Base-by-base conservation (phyloP, 1,284 basidiomycete genomes). In the Schizophyllum commune region DNA sequence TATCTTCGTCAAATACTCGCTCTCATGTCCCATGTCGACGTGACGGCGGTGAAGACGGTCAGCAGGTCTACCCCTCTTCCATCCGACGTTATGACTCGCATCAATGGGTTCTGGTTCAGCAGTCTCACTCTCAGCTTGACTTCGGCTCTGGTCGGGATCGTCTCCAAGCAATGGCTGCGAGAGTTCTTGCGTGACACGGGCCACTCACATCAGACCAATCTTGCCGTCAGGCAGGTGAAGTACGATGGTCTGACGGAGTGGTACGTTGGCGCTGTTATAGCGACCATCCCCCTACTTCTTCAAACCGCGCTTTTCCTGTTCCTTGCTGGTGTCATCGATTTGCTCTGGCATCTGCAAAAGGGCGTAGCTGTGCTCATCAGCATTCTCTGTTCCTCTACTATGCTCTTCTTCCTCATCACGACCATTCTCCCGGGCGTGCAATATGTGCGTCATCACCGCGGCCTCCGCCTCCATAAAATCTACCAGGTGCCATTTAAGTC, bases 101-200 rank as follows among this genome's bases (percentile, higher is more conserved):
- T 27, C 27, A 27, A 52, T 7, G 20, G 3, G 61, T 21, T 60
- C 52, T 72, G 70, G 70, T 70, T 71, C 57, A 59, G 62, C 20
- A 72, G 70, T 55, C 66, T 72, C 34, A 63, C 65, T 3, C 62
- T 69, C 15, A 64, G 65, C 34, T 64, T 72, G 17, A 60, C 63
- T 5, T 58, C 68, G 9, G 70, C 67, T 1, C 61, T 72, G 20
- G 39, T 68, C 8, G 69, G 67, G 4, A 68, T 68, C 32, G 61
- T 71, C 1, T 67, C 66, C 58, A 67, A 67, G 56, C 70, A 72
- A 60, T 72, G 70, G 69, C 54, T 69, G 11, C 66, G 67, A 2
- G 65, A 68, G 55, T 70, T 69, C 51, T 65, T 65, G 32, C 64
- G 60, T 1, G 63, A 65, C 39, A 34, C 32, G 4, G 32, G 6